Conservation (phyloP, 148 eudicot species). For the Arctostaphylos glauca region DNA sequence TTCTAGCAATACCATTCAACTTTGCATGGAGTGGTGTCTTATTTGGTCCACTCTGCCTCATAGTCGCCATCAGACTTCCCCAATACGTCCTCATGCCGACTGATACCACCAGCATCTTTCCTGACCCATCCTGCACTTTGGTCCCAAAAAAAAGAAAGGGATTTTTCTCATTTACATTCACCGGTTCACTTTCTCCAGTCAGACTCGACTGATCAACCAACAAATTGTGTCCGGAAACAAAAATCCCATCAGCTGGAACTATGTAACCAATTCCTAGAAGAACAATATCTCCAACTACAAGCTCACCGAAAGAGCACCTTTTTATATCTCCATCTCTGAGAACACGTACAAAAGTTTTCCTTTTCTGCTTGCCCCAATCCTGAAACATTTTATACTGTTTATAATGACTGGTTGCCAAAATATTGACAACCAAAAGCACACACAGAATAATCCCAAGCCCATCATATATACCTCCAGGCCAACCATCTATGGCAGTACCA, state of each 20-base stretch:
- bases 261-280: constrained; percentile 75
- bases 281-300: constrained; percentile 90
- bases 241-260: constrained; percentile 92
- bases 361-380: constrained; percentile 85
- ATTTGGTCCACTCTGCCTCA: constrained; percentile 77
- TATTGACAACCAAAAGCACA: constrained; percentile 72
- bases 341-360: constrained; percentile 74
- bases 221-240: constrained; percentile 75
- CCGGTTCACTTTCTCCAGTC: constrained; percentile 85
- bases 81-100: constrained; percentile 99
- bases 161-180: constrained; percentile 40
- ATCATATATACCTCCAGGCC: constrained; percentile 84
- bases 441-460: constrained; percentile 80
- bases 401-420: constrained; percentile 85
- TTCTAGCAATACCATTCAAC: constrained; percentile 89
- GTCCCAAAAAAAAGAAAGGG: constrained; percentile 85
- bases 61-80: constrained; percentile 95
- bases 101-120: constrained; percentile 85
- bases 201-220: constrained; percentile 85
- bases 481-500: constrained; percentile 83
- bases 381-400: constrained; percentile 82
- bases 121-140: constrained; percentile 93
- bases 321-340: constrained; percentile 76
- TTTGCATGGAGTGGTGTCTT: constrained; percentile 97
- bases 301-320: constrained; percentile 66